These are phyloP conservation scores for Fusarium sp. DNA, from an alignment of 2,329 filamentous ascomycete species.

Conservation along the genomic window DNA sequence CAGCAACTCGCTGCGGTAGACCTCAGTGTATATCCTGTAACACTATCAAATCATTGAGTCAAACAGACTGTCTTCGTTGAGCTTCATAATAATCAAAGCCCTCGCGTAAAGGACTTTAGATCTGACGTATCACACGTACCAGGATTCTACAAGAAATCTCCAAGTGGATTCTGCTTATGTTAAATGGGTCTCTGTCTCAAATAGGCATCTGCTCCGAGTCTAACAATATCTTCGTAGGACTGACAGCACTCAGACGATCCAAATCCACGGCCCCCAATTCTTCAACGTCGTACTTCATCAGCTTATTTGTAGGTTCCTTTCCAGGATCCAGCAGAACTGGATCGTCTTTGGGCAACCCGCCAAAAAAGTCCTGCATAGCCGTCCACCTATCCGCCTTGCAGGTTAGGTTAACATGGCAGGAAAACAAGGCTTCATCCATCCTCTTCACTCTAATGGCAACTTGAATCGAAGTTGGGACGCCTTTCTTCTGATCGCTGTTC, in stretches of 20 bases:
- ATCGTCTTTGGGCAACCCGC: not conserved
- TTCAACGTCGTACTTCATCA: not conserved
- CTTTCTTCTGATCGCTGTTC: constrained; percentile 10
- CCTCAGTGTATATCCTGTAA: no score
- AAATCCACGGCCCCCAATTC: not conserved
- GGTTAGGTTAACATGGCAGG: not conserved
- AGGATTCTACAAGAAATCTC: no score
- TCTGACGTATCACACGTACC: no score
- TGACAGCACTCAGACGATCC: not conserved
- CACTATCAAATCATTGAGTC: no score
- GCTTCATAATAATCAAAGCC: no score
- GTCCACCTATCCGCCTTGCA: not conserved
- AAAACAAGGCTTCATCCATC: not conserved
- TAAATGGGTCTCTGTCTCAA: not conserved
- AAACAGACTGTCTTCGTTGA: no score
- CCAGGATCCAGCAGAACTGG: not conserved
- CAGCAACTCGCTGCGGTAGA: no score
- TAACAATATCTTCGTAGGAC: not conserved
- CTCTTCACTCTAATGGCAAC: constrained; percentile 5
- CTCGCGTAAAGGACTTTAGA: no score
- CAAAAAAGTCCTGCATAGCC: not conserved
- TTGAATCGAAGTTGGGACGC: constrained; percentile 5
- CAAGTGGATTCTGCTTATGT: no score
- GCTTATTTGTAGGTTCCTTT: not conserved
- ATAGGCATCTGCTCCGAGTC: not conserved